Evolutionary conservation across 129 eudicot genomes (phyloP).

Genomic region (Ambrosia trifida): DNA sequence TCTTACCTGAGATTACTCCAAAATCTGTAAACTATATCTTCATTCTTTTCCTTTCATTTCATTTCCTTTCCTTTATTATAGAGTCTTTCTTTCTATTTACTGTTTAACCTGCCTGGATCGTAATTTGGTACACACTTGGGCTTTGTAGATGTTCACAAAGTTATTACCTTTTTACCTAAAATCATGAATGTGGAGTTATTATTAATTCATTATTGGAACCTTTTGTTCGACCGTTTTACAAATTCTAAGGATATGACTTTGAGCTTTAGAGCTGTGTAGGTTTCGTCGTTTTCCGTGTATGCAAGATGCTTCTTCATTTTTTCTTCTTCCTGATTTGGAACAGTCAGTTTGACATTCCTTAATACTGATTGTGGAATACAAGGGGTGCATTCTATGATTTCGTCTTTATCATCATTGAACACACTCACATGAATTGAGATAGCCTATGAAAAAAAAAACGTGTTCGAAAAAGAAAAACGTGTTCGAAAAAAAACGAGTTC

Average conservation of each 20-base stretch:
- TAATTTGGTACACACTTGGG: constrained; percentile 18
- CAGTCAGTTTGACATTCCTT: not conserved
- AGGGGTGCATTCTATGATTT: not conserved
- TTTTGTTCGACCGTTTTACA: not conserved
- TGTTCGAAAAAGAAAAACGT: too few relatives aligned
- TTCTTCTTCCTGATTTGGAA: not conserved
- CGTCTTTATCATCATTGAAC: not conserved
- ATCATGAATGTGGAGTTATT: not conserved
- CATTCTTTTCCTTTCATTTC: not conserved
- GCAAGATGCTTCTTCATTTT: not conserved
- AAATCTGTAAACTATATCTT: constrained; percentile 74
- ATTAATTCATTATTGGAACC: not conserved
- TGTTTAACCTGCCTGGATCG: constrained; percentile 15
- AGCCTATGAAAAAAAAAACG: too few relatives aligned
- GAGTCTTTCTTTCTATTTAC: not conserved
- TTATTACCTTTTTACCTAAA: not conserved
- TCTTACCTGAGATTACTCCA: constrained; percentile 97
- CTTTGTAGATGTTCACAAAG: constrained; percentile 13
- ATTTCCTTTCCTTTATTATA: not conserved
- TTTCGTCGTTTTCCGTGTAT: not conserved
- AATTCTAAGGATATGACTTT: constrained; percentile 4
- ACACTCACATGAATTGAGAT: not conserved
- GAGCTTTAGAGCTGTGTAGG: not conserved
- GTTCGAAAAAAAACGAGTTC: too few relatives aligned
- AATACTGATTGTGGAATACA: not conserved